Conservation (phyloP, 768 basidiomycete species). For the Calocera cornea region DNA sequence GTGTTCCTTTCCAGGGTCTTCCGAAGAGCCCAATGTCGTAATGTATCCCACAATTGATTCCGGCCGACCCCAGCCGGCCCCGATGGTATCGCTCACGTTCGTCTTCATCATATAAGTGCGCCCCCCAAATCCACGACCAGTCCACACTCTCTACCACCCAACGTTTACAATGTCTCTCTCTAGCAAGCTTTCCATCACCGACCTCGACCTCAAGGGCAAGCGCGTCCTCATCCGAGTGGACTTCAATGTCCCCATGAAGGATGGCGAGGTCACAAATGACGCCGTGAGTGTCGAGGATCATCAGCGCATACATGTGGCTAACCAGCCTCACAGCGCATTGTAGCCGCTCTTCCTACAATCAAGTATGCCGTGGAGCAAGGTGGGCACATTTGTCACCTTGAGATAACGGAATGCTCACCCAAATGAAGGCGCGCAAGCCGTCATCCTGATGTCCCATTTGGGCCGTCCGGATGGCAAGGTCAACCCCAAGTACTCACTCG, state of each 20-base stretch:
- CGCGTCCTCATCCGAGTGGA: constrained; percentile 90
- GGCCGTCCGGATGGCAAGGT: constrained; percentile 92
- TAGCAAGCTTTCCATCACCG: constrained; percentile 85
- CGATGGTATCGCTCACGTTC: constrained; percentile 5
- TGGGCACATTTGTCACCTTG: constrained; percentile 19
- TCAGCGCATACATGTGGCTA: constrained; percentile 6
- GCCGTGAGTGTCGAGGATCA: constrained; percentile 45
- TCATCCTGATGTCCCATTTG: constrained; percentile 95
- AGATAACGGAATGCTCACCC: constrained; percentile 10
- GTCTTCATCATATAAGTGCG: not conserved
- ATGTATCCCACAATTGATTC: not conserved
- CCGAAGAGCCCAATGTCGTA: not conserved
- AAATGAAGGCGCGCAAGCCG: constrained; percentile 53
- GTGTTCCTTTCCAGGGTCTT: not conserved
- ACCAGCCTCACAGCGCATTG: constrained; percentile 58
- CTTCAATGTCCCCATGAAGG: constrained; percentile 88
- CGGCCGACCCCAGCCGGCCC: constrained; percentile 1
- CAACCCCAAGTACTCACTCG: constrained; percentile 78
- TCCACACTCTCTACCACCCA: not conserved
- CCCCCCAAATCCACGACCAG: not conserved
- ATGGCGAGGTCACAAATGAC: constrained; percentile 88
- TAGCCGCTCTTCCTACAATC: constrained; percentile 91
- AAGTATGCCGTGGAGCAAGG: constrained; percentile 83
- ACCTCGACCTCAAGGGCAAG: constrained; percentile 74
- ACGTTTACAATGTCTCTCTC: constrained; percentile 68